Evolutionary conservation across 192 early-diverging fungal genomes (phyloP), one percentile per base, ranked within the genome.

Genomic region (Gryganskiella cystojenkinii): DNA sequence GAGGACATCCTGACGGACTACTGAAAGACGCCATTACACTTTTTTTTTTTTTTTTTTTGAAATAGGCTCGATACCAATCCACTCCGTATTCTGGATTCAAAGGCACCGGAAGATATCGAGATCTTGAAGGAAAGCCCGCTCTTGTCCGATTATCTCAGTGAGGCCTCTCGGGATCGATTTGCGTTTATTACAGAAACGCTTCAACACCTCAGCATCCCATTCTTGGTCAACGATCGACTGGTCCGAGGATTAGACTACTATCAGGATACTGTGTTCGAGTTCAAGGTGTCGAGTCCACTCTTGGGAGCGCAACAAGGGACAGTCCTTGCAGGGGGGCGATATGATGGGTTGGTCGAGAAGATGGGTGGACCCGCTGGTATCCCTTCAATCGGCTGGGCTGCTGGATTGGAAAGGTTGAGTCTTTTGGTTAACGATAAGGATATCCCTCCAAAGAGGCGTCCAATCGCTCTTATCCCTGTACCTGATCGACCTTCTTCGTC

Each of bases 191-290:
- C 61, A 3, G 47, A 55, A 10, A 81, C 81, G 0, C 72, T 92
- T 4, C 61, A 82, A 2, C 58, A 58, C 0, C 66, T 89, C 17
- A 37, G 55, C 0, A 89, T 92, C 17, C 84, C 88, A 9, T 89
- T 84, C 47, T 71, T 69, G 3, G 33, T 87, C 22, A 86, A 89
- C 53, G 66, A 65, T 14, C 66, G 75, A 20, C 71, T 92, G 27
- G 90, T 92, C 28, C 80, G 90, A 31, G 90, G 90, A 7, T 74
- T 92, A n/a, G 90, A 92, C 43, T 92, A 89, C 49, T 92, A 92
- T 61, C 85, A 90, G 55, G 85, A 88, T 44, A 90, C 90, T 10
- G 87, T 92, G 10, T 92, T 89, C 81, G 90, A 92, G 66, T 84
- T 87, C 28, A 83, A 81, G 1, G 85, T 69, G 42, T 46, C 49